Evolutionary conservation across 202 grass and related monocot species (phyloP).

Genomic region (Elaeis oleifera): DNA sequence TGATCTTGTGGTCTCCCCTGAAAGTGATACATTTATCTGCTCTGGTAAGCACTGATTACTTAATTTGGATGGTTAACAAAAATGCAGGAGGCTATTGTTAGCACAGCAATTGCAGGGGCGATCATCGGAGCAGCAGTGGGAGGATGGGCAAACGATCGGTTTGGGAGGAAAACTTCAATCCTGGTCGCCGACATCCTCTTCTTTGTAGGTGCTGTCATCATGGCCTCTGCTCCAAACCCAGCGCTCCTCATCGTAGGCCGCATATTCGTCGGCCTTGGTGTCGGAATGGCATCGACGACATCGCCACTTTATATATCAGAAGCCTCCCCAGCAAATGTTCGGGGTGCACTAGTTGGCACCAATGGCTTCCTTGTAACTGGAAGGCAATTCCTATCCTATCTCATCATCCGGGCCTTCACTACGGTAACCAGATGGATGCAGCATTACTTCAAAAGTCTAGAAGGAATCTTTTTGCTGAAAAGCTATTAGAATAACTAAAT

Average conservation of each 20-base stretch:
- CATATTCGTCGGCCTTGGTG: conserved; percentile 70
- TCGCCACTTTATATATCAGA: conserved; percentile 83
- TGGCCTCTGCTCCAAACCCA: conserved; percentile 42
- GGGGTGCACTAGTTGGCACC: conserved; percentile 81
- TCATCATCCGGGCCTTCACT: conserved; percentile 77
- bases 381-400: conserved; percentile 76
- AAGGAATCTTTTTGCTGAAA: no score
- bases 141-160: conserved; percentile 68
- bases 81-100: conserved; percentile 67
- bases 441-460: no score
- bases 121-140: conserved; percentile 65
- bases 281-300: conserved; percentile 89
- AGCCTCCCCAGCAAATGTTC: conserved; percentile 59
- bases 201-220: conserved; percentile 62
- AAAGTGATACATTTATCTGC: background rate
- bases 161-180: conserved; percentile 50
- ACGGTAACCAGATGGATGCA: conserved; percentile 2
- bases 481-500: no score
- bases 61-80: background rate
- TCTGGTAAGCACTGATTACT: background rate
- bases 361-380: conserved; percentile 83
- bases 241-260: conserved; percentile 44
- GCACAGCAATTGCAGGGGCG: conserved; percentile 81
- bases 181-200: conserved; percentile 60
- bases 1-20: background rate